Conservation (phyloP, 768 basidiomycete species). For the Kwoniella mangroviensis region DNA sequence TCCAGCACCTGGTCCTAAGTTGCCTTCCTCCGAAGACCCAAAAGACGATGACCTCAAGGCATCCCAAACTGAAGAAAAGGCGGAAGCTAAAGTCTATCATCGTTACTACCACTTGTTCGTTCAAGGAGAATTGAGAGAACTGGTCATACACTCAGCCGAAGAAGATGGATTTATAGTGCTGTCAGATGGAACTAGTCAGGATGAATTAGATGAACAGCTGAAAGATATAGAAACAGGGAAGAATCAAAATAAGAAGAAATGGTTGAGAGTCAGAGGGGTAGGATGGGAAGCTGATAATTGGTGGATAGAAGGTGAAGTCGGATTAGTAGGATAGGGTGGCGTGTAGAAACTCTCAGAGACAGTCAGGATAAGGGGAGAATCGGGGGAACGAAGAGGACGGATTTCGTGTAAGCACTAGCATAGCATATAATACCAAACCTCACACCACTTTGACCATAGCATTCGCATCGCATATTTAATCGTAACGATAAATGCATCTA, state of each 20-base stretch:
- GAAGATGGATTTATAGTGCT: conserved; percentile 51
- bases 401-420: too few species aligned
- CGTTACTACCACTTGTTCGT: conserved; percentile 97
- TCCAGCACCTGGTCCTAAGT: conserved; percentile 4
- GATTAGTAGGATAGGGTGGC: conserved; percentile 7
- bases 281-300: conserved; percentile 58
- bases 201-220: not conserved
- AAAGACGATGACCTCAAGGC: not conserved
- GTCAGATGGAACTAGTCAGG: conserved; percentile 5
- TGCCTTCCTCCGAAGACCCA: too few species aligned
- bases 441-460: too few species aligned
- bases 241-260: conserved; percentile 24
- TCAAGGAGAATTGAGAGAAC: conserved; percentile 71
- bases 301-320: conserved; percentile 57
- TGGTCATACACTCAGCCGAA: conserved; percentile 69
- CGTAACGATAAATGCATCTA: too few species aligned
- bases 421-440: too few species aligned
- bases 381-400: too few species aligned
- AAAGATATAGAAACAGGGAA: not conserved
- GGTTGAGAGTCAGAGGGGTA: conserved; percentile 45
- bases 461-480: too few species aligned
- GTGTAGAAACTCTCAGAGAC: too few species aligned
- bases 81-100: conserved; percentile 65
- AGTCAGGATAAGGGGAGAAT: too few species aligned
- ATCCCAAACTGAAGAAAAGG: not conserved